Base-by-base conservation (phyloP, 192 early-diverging fungal genomes). In the Linnemannia zychae region DNA sequence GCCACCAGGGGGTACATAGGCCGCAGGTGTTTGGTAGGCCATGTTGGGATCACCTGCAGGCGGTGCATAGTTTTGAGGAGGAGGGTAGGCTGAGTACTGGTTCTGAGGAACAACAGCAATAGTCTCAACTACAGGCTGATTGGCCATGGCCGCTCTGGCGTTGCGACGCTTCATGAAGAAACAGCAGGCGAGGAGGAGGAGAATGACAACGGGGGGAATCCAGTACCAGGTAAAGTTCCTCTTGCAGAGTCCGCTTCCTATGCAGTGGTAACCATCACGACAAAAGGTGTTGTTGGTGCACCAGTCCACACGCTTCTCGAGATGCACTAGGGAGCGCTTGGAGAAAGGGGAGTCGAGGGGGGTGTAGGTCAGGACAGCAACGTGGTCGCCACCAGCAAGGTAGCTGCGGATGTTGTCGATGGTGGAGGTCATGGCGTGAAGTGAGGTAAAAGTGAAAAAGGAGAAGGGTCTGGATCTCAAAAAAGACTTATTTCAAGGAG, bases 1-100 rank as follows among this genome's bases (percentile, higher is more conserved):
- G 22, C 49, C 73, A 31, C 47, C 53, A n/a, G 76, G 66, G 11
- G 77, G 74, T 31, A 73, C 66, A 47, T 84, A 78, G 38, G 73
- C 9, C 15, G 72, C 67, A 36, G 81, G 67, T 0, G 71, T 50
- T 52, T 78, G 76, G 63, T 85, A 85, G 28, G 83, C 83, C 60
- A 79, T 48, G 65, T 85, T 85, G 22, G 83, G 83, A 38, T 85
- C 83, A 15, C 83, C 83, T 2, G 77, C 24, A 44, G 83, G 83
- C n/a, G 83, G 83, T 22, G 77, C 74, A 38, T 48, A 85, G 9
- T 12, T 38, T 22, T 70, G 67, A 36, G 24, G 67, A 2, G 82
- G 82, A 31, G 33, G 31, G 44, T 67, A 67, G 11, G 24, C 12
- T 11, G 37, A 34, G 36, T 67, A 67, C 48, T 69, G 76, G 34